Evolutionary conservation across 1,139 yeast genomes (phyloP), one percentile per base, ranked within the genome.

Genomic region (Yamadazyma friedrichii): DNA sequence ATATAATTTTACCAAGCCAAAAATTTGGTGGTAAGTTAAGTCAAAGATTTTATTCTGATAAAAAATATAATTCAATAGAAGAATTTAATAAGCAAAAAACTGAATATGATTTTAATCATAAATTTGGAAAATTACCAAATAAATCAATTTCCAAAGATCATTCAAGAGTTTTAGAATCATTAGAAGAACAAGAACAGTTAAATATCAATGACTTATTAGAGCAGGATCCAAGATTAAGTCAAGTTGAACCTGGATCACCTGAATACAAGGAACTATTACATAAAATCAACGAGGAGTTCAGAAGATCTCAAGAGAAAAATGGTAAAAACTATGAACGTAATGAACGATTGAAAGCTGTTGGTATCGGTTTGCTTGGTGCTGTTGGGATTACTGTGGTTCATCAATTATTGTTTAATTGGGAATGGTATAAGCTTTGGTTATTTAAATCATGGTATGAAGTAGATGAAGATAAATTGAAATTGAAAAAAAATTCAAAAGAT

Each of bases 331-430:
- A 53, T 41, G 75, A 70, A 44, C 49, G 52, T 38, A 51, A 46
- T 12, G 75, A 72, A 49, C 46, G 74, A 32, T 40, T 67, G 42
- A 70, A 67, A 48, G 76, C 70, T 0, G 38, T 68, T 3, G 58
- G 53, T 0, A 41, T 58, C 13, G 76, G 76, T 2, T 35, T 59
- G 1, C 40, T 49, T n/a, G 59, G 60, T 1, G 51, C 77, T 13
- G 58, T 61, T 5, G 65, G 65, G 2, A 54, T 67, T 4, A 44
- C 73, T 9, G 59, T 64, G 3, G 62, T 57, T 1, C 77, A 73
- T 51, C 74, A 72, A 44, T 37, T 71, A 6, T 55, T 69, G 43
- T 65, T 67, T 59, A 67, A 78, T 50, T 71, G 70, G 54, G 65
- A 62, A 34, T 66, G 62, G 46, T 45, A 71, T 36, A 71, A 62